A percentile compares a stretch with the other conserved stretches of the same genome.
These are phyloP conservation scores for Erodium chrysanthum DNA, from an alignment of 441 rosid genomes.

Conservation along the genomic window DNA sequence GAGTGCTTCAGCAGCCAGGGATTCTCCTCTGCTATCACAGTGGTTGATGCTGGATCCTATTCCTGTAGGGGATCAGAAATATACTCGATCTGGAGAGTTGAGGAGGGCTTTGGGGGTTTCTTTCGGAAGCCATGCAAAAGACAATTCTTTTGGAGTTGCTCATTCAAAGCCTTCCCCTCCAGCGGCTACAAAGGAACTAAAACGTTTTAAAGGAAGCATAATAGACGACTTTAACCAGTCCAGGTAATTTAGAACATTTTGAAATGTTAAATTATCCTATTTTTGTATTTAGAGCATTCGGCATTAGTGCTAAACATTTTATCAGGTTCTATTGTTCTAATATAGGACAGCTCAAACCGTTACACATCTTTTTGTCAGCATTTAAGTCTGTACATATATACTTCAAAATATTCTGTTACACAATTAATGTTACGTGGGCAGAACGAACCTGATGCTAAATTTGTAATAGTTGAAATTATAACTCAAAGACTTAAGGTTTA, in stretches of 20 bases:
- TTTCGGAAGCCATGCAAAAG: constrained; percentile 29
- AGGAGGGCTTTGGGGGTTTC: constrained; percentile 39
- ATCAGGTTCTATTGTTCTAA: background rate
- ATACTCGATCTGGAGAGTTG: constrained; percentile 32
- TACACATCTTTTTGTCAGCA: background rate
- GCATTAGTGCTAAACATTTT: background rate
- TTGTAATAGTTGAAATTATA: background rate
- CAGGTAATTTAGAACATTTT: constrained; percentile 28
- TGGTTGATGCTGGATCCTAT: constrained; percentile 39
- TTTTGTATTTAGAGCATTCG: constrained; percentile 3
- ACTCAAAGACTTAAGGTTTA: background rate
- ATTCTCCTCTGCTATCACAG: constrained; percentile 24
- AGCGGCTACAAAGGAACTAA: constrained; percentile 39
- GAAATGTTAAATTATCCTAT: constrained; percentile 9
- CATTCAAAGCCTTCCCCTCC: constrained; percentile 35
- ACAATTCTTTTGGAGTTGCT: constrained; percentile 39
- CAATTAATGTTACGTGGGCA: background rate
- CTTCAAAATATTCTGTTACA: background rate
- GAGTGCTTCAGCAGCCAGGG: constrained; percentile 24
- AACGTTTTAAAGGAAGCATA: constrained; percentile 34
- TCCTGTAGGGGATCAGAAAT: constrained; percentile 35
- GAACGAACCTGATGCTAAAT: constrained; percentile 2
- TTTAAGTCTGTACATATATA: background rate
- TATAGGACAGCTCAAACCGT: background rate
- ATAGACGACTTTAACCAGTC: constrained; percentile 31